These are phyloP conservation scores for Curvularia verruculosa DNA, from an alignment of 2,329 filamentous ascomycete genomes.

Conservation along the genomic window DNA sequence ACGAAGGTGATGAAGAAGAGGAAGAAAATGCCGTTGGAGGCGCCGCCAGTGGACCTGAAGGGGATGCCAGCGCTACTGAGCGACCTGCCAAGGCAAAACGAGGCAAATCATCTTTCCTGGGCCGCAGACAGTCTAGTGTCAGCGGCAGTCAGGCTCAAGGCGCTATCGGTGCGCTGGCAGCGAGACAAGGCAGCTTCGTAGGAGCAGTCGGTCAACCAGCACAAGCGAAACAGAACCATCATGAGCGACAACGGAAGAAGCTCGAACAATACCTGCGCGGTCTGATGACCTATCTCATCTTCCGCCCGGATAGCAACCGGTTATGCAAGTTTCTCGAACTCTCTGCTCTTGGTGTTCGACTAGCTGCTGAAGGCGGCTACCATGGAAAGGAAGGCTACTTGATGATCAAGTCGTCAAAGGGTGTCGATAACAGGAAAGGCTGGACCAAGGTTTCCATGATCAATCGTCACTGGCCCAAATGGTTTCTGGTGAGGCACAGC, in stretches of 20 bases:
- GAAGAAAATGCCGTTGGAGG: constrained; percentile 59
- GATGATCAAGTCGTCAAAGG: constrained; percentile 89
- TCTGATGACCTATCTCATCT: constrained; percentile 96
- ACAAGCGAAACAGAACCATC: constrained; percentile 64
- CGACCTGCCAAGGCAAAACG: constrained; percentile 60
- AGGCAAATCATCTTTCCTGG: constrained; percentile 62
- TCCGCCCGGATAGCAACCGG: constrained; percentile 91
- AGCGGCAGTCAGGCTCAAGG: constrained; percentile 37
- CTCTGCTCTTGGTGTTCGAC: constrained; percentile 88
- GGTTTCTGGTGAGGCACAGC: constrained; percentile 97
- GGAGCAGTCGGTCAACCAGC: constrained; percentile 44
- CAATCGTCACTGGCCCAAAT: constrained; percentile 85
- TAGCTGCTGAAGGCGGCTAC: constrained; percentile 94
- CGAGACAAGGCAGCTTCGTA: constrained; percentile 49
- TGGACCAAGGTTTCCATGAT: constrained; percentile 80
- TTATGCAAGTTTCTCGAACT: constrained; percentile 95
- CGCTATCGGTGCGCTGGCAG: constrained; percentile 31
- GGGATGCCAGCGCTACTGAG: constrained; percentile 73
- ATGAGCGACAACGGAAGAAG: constrained; percentile 80
- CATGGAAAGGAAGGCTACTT: constrained; percentile 97
- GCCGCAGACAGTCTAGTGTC: constrained; percentile 65
- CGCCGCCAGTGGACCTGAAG: constrained; percentile 64
- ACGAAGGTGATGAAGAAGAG: constrained; percentile 79
- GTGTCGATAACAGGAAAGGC: constrained; percentile 82
- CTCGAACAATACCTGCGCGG: constrained; percentile 90